These are phyloP conservation scores for Chalaropsis thielavioides DNA, from an alignment of 2,329 filamentous ascomycete genomes.

Conservation along the genomic window DNA sequence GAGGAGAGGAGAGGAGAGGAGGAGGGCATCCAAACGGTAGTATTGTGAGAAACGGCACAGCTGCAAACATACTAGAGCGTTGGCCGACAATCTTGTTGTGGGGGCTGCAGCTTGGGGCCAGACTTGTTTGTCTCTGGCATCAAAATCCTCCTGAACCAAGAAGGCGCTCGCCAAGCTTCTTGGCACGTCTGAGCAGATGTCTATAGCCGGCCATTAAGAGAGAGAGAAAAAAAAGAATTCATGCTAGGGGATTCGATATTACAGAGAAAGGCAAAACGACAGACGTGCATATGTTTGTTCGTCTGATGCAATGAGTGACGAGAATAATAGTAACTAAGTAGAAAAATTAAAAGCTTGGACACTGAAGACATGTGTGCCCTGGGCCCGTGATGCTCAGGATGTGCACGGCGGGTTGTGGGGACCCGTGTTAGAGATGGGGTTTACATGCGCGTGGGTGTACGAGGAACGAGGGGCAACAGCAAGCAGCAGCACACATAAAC, in stretches of 20 bases:
- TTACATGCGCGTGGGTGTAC: not conserved
- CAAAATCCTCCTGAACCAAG: not conserved
- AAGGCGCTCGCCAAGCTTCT: not conserved
- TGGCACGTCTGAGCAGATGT: not conserved
- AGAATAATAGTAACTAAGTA: not conserved
- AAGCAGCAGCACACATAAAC: not conserved
- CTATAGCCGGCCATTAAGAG: not conserved
- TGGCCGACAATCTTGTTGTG: not conserved
- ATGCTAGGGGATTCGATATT: not conserved
- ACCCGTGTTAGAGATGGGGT: not conserved
- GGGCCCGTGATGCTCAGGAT: constrained; percentile 5
- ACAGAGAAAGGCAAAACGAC: not conserved
- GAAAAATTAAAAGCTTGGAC: not conserved
- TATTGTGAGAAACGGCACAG: not conserved
- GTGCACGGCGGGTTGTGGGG: not conserved
- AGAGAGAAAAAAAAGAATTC: not conserved
- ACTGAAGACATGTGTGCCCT: not conserved
- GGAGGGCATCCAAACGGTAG: not conserved
- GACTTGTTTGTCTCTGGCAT: not conserved
- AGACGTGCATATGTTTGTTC: not conserved
- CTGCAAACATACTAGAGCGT: not conserved
- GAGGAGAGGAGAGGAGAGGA: not conserved
- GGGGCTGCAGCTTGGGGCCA: too few species aligned
- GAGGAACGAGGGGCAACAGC: not conserved
- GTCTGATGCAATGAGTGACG: not conserved